These are phyloP conservation scores for Podospora fimiseda DNA, from an alignment of 495 filamentous ascomycete genomes.

Conservation along the genomic window DNA sequence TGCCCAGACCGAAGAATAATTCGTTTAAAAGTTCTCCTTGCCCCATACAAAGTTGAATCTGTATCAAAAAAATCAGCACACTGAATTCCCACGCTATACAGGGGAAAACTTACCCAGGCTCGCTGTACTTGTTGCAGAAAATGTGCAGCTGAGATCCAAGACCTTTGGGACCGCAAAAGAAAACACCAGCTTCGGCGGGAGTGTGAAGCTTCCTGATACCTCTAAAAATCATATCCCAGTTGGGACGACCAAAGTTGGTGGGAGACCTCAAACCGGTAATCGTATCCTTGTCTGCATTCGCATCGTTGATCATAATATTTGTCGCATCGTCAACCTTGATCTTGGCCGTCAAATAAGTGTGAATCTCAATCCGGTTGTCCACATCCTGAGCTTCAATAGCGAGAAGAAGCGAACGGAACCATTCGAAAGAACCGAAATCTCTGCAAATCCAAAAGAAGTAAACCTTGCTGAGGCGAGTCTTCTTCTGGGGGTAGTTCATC, in stretches of 20 bases:
- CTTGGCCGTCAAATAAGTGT: slow-evolving; percentile 67
- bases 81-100: neutral
- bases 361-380: slow-evolving; percentile 72
- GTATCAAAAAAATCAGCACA: neutral
- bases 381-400: slow-evolving; percentile 81
- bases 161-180: slow-evolving; percentile 72
- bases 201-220: slow-evolving; percentile 65
- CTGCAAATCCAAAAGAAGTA: slow-evolving; percentile 85
- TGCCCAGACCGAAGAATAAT: neutral
- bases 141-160: slow-evolving; percentile 62
- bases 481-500: slow-evolving; percentile 74
- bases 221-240: slow-evolving; percentile 76
- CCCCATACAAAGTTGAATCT: slow-evolving; percentile 62
- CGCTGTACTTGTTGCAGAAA: slow-evolving; percentile 72
- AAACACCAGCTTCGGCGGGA: slow-evolving; percentile 68
- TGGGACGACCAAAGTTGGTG: slow-evolving; percentile 71
- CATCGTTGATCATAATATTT: slow-evolving; percentile 81
- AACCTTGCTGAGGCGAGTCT: slow-evolving; percentile 66
- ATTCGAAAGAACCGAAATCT: slow-evolving; percentile 73
- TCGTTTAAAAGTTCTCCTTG: slow-evolving; percentile 66
- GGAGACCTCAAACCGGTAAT: slow-evolving; percentile 69
- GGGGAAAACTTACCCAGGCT: slow-evolving; percentile 52
- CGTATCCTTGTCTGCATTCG: slow-evolving; percentile 68
- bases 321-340: slow-evolving; percentile 74
- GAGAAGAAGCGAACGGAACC: slow-evolving; percentile 71